These are phyloP conservation scores for Malus hybrid DNA, from an alignment of 331 rosid genomes.

Conservation along the genomic window DNA sequence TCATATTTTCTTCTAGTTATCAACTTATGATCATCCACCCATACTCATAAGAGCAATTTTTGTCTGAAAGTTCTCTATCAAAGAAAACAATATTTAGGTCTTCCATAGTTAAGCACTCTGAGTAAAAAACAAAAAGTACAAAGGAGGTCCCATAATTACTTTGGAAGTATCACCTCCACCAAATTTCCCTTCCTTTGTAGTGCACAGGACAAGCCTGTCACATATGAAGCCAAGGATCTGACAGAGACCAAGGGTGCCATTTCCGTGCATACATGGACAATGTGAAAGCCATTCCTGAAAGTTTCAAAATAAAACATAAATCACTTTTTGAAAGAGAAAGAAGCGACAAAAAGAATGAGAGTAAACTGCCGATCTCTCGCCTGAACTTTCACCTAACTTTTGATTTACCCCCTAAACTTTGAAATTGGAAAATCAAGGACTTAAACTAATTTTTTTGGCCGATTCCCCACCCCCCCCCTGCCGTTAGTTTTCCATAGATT, in stretches of 20 bases:
- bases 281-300: conserved; percentile 63
- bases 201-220: conserved; percentile 79
- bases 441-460: too few relatives aligned
- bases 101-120: conserved; percentile 3
- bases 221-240: conserved; percentile 74
- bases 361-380: too few relatives aligned
- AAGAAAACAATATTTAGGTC: conserved; percentile 9
- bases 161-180: conserved; percentile 91
- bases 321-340: conserved; percentile 11
- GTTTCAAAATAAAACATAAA: conserved; percentile 8
- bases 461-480: too few relatives aligned
- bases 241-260: conserved; percentile 66
- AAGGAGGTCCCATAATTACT: conserved; percentile 36
- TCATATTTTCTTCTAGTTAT: neutral
- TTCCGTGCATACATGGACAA: conserved; percentile 88
- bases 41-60: neutral
- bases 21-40: neutral
- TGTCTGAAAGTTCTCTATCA: neutral
- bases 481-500: too few relatives aligned
- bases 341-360: neutral
- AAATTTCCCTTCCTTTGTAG: conserved; percentile 82
- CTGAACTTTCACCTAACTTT: too few relatives aligned
- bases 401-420: too few relatives aligned
- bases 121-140: conserved; percentile 8
- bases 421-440: too few relatives aligned